Base-by-base conservation (phyloP, 2,329 filamentous ascomycete genomes). In the Colletotrichum siamense region DNA sequence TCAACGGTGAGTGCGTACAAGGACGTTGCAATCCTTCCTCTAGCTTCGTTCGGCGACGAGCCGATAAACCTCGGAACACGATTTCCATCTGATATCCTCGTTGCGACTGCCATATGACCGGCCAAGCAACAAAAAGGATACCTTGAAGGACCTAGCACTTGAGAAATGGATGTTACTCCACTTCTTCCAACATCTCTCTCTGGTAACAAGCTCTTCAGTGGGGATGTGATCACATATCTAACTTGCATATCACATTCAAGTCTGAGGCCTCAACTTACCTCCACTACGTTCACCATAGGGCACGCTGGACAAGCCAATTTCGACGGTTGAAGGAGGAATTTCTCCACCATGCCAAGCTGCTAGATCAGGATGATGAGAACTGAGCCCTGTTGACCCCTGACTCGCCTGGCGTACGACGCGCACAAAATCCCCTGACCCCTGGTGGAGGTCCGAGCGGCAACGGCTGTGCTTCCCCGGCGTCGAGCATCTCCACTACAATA, bases 401-500 rank as follows among this genome's bases (percentile, higher is more conserved):
- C 67, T 32, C 32, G 32, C 7, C 44, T 15, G 22, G 44, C 52
- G 52, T 69, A 61, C 24, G 26, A 73, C n/a, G 15, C 63, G 59
- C n/a, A 26, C 44, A 30, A n/a, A 24, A 6, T 61, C 28, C 13
- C 61, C n/a, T 32, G n/a, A 28, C 24, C 49, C 34, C 32, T 66
- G 61, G 4, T 61, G 15, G 49, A 10, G 61, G 68, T n/a, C 72
- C 49, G 36, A 65, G 72, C 44, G 67, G 26, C 22, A 18, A 44
- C 72, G 67, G 67, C 66, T 59, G 32, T 74, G 61, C 59, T 64
- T 71, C 68, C 67, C 49, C 68, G 68, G 72, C 26, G 49, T 64
- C 28, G n/a, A 66, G 61, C n/a, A 62, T 26, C 67, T 36, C 67
- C 61, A 71, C 72, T 22, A 18, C 67, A 36, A 65, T 61, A 30